Evolutionary conservation across 2,329 filamentous ascomycete species (phyloP), one percentile per base, ranked within the genome.

Genomic region (Onygenales sp.): DNA sequence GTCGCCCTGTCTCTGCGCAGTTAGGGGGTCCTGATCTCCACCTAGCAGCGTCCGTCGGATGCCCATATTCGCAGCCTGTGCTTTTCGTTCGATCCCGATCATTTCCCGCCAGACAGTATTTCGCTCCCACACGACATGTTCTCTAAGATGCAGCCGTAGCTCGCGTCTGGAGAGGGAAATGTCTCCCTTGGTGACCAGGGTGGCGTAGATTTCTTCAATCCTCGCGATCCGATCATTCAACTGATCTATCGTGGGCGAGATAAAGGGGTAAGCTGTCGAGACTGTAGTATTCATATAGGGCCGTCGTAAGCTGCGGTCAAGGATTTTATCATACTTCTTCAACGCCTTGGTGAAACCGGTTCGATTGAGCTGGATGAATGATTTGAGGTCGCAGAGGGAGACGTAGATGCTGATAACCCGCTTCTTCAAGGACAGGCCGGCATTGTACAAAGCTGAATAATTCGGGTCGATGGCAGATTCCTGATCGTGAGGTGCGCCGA

Each of bases 101-200:
- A 98, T 93, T 63, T 98, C 93, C 72, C 94, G 80, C 93, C 93
- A 98, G 14, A 98, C 93, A 0, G 93, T 98, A 66, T 98, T 98
- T 54, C 93, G 82, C 69, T 98, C 94, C 94, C 93, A 98, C 0
- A 97, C 92, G 17, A 98, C 91, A 68, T 98, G 93, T 71, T 98
- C 94, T 54, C 93, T 80, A 31, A 98, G 79, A 65, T 98, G 91
- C 33, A 95, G 82, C 52, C 93, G 82, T 54, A 98, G 77, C 65
- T 97, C 93, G 60, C 88, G 85, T 63, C 84, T 88, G 4, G 93
- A 91, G 10, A 86, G 74, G 5, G 80, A 76, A 2, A 86, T 71
- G 63, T 98, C 88, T 33, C 90, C 90, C 42, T 85, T 82, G 0
- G 90, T 94, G 52, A 94, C 86, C 14, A 96, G 76, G 31, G 86